A percentile compares a stretch with the other conserved stretches of the same genome.
These are phyloP conservation scores for Colletotrichum acutatum DNA, from an alignment of 2,329 filamentous ascomycete genomes.

Conservation along the genomic window DNA sequence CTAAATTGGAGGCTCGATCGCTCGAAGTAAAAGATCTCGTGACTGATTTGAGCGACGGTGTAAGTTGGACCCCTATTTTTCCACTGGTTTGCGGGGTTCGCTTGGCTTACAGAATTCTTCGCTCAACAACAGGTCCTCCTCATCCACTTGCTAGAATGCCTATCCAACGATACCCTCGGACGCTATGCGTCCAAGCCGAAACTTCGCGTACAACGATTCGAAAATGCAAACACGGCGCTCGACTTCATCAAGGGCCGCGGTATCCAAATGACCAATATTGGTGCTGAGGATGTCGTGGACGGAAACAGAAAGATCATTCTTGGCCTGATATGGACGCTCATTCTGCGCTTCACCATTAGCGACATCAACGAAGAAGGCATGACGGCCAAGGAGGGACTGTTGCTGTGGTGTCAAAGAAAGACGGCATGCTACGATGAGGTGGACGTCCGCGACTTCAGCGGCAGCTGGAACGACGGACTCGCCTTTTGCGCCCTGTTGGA, in stretches of 20 bases:
- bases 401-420: slow-evolving; percentile 98
- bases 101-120: slow-evolving; percentile 35
- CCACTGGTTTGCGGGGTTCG: slow-evolving; percentile 9
- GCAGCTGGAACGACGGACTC: slow-evolving; percentile 96
- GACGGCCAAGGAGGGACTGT: slow-evolving; percentile 94
- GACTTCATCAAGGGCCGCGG: slow-evolving; percentile 91
- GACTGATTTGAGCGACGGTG: slow-evolving; percentile 90
- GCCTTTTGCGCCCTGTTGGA: slow-evolving; percentile 97
- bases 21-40: slow-evolving; percentile 89
- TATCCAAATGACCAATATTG: slow-evolving; percentile 98
- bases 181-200: slow-evolving; percentile 97
- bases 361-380: slow-evolving; percentile 98
- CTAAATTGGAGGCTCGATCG: slow-evolving; percentile 83
- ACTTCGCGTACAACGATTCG: slow-evolving; percentile 94
- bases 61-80: slow-evolving; percentile 59
- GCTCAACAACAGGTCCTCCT: slow-evolving; percentile 76
- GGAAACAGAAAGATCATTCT: slow-evolving; percentile 98
- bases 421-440: slow-evolving; percentile 99
- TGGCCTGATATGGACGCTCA: slow-evolving; percentile 97
- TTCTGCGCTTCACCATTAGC: slow-evolving; percentile 97
- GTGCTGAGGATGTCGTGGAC: slow-evolving; percentile 97
- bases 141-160: slow-evolving; percentile 96
- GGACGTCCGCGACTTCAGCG: slow-evolving; percentile 92
- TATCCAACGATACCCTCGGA: slow-evolving; percentile 93
- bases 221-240: slow-evolving; percentile 96